Conservation (phyloP, 345 rosid genomes). For the Salix dunnii region DNA sequence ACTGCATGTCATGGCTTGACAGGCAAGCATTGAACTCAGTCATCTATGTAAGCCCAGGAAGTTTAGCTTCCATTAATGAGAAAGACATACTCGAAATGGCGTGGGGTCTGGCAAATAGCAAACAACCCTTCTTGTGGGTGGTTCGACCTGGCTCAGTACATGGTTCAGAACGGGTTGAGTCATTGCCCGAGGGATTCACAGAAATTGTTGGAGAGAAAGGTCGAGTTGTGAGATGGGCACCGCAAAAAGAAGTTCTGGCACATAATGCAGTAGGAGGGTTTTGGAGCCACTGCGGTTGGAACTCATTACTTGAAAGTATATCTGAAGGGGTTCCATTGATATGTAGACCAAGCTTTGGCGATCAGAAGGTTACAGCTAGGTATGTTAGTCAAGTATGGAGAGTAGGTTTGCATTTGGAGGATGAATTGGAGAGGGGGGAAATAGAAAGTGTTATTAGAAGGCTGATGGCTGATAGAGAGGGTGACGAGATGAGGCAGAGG, state of each 20-base stretch:
- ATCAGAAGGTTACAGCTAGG: conserved; percentile 45
- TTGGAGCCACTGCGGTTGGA: conserved; percentile 57
- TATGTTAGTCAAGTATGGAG: conserved; percentile 40
- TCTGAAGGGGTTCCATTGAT: conserved; percentile 51
- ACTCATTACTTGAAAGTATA: conserved; percentile 43
- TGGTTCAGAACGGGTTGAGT: conserved; percentile 4
- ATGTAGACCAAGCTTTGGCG: conserved; percentile 37
- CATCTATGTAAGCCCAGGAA: conserved; percentile 35
- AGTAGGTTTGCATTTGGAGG: conserved; percentile 36
- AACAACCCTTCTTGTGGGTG: conserved; percentile 53
- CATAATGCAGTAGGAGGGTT: conserved; percentile 47
- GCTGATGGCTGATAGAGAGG: conserved; percentile 10
- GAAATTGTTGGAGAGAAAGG: conserved; percentile 23
- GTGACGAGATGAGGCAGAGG: conserved; percentile 5
- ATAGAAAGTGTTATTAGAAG: conserved; percentile 5
- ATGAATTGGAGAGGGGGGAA: conserved; percentile 19
- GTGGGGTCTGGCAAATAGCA: conserved; percentile 36
- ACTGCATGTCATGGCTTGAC: conserved; percentile 49
- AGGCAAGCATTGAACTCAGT: conserved; percentile 26
- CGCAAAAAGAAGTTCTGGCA: conserved; percentile 42
- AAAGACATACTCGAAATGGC: conserved; percentile 19
- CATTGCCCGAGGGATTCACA: conserved; percentile 6
- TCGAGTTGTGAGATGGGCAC: conserved; percentile 50
- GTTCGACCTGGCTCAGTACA: conserved; percentile 24
- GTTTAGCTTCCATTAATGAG: conserved; percentile 10